Evolutionary conservation across 73 alveolate genomes (phyloP).

Genomic region (Paramecium sonneborni): DNA sequence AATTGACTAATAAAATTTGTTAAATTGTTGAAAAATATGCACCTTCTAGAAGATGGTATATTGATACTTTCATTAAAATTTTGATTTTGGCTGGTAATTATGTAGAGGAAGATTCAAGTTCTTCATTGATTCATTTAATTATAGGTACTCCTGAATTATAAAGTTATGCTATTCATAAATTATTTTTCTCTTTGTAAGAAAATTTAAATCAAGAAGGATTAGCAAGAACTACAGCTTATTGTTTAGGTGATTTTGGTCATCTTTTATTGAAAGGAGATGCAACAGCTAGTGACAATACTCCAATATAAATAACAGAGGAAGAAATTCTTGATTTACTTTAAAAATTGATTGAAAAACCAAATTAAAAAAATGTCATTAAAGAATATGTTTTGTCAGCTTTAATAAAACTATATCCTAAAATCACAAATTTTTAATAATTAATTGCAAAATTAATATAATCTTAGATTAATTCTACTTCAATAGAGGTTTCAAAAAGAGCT

Average conservation of each 20-base stretch:
- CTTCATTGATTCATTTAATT: conserved; percentile 56
- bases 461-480: conserved; percentile 22
- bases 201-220: conserved; percentile 61
- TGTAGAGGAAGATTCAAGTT: conserved; percentile 51
- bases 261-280: conserved; percentile 49
- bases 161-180: conserved; percentile 62
- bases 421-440: neutral
- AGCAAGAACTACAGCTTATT: conserved; percentile 61
- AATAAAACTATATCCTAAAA: conserved; percentile 57
- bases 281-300: conserved; percentile 24
- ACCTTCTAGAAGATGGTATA: conserved; percentile 68
- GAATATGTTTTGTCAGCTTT: conserved; percentile 62
- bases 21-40: conserved; percentile 63
- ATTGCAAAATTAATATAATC: conserved; percentile 42
- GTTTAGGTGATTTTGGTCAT: conserved; percentile 66
- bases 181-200: conserved; percentile 59
- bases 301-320: conserved; percentile 45
- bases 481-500: conserved; percentile 63
- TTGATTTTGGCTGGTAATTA: conserved; percentile 62
- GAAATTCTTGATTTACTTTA: conserved; percentile 42
- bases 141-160: conserved; percentile 58
- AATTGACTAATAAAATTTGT: conserved; percentile 58
- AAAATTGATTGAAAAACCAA: conserved; percentile 11
- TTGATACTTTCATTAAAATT: conserved; percentile 57
- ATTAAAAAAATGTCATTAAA: conserved; percentile 50